Evolutionary conservation across 495 filamentous ascomycete species (phyloP).

Genomic region (Penicillium daleae): DNA sequence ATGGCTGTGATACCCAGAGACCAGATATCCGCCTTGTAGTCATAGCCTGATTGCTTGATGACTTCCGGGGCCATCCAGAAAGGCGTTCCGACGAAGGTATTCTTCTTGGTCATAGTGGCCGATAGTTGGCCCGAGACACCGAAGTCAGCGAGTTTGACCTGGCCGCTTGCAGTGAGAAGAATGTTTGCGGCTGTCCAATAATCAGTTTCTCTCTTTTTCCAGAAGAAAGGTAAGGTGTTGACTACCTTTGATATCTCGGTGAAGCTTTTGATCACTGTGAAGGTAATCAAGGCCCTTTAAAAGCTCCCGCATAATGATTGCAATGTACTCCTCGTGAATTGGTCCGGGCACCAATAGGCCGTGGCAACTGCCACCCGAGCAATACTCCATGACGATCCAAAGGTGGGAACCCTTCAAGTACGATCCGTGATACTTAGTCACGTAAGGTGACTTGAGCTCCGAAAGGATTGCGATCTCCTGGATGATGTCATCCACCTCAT

Average conservation of each 20-base stretch:
- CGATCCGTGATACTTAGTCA: slow-evolving; percentile 96
- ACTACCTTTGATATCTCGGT: slow-evolving; percentile 94
- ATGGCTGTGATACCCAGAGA: slow-evolving; percentile 97
- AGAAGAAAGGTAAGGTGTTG: background rate
- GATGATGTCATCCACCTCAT: slow-evolving; percentile 98
- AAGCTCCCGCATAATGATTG: slow-evolving; percentile 89
- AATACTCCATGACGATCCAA: slow-evolving; percentile 98
- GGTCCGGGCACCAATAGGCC: slow-evolving; percentile 89
- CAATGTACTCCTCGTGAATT: slow-evolving; percentile 93
- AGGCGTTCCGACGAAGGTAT: slow-evolving; percentile 96
- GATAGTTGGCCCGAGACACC: slow-evolving; percentile 97
- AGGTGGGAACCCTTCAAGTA: slow-evolving; percentile 93
- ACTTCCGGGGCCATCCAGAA: slow-evolving; percentile 99
- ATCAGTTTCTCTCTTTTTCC: slow-evolving; percentile 19
- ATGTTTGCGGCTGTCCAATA: slow-evolving; percentile 78
- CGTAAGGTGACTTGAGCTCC: slow-evolving; percentile 89
- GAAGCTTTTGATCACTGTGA: slow-evolving; percentile 92
- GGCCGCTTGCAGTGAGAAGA: slow-evolving; percentile 81
- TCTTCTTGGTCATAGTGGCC: slow-evolving; percentile 99
- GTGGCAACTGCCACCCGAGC: slow-evolving; percentile 88
- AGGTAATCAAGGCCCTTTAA: slow-evolving; percentile 90
- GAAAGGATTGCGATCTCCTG: slow-evolving; percentile 97
- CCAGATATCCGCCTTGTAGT: slow-evolving; percentile 99
- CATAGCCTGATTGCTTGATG: slow-evolving; percentile 97
- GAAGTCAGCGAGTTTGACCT: slow-evolving; percentile 97